Percentiles rank a stretch among this genome's conserved stretches.
These are phyloP conservation scores for Yamadazyma spencermartinsiae DNA, from an alignment of 1,139 yeast species.

Conservation along the genomic window DNA sequence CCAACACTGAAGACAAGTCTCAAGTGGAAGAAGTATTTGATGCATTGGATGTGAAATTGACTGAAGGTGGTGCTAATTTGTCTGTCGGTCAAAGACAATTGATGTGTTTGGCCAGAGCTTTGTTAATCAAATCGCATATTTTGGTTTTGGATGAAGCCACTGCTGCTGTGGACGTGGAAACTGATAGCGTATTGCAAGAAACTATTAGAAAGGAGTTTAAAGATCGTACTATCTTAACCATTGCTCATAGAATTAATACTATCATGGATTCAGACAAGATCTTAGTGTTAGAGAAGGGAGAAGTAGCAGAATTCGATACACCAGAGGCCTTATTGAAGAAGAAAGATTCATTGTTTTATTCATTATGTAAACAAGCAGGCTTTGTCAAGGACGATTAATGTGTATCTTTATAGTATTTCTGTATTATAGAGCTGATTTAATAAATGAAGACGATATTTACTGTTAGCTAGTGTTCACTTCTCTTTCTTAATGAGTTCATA, in stretches of 20 bases:
- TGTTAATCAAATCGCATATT: slow-evolving; percentile 74
- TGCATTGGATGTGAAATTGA: slow-evolving; percentile 59
- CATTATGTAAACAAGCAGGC: slow-evolving; percentile 74
- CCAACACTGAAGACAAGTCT: slow-evolving; percentile 17
- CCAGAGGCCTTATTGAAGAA: slow-evolving; percentile 70
- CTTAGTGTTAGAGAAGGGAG: slow-evolving; percentile 82
- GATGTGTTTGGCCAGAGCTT: slow-evolving; percentile 87
- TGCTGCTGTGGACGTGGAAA: slow-evolving; percentile 95
- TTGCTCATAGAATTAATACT: slow-evolving; percentile 93
- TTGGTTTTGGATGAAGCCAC: slow-evolving; percentile 94
- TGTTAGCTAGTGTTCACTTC: slow-evolving; percentile 63
- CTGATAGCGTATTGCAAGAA: slow-evolving; percentile 83
- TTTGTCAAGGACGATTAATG: slow-evolving; percentile 29
- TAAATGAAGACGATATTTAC: background rate
- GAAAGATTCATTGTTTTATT: slow-evolving; percentile 70
- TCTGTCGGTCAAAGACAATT: slow-evolving; percentile 92
- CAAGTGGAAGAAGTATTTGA: slow-evolving; percentile 13
- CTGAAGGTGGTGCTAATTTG: slow-evolving; percentile 84
- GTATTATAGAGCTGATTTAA: background rate
- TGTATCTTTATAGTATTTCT: background rate
- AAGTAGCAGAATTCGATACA: slow-evolving; percentile 82
- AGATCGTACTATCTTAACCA: slow-evolving; percentile 87
- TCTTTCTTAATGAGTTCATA: slow-evolving; percentile 67
- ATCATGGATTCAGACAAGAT: slow-evolving; percentile 90
- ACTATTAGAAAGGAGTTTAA: slow-evolving; percentile 84